phyloP scores from a whole-genome alignment of 805 yeast species.

The Danielozyma ontarioensis region DNA sequence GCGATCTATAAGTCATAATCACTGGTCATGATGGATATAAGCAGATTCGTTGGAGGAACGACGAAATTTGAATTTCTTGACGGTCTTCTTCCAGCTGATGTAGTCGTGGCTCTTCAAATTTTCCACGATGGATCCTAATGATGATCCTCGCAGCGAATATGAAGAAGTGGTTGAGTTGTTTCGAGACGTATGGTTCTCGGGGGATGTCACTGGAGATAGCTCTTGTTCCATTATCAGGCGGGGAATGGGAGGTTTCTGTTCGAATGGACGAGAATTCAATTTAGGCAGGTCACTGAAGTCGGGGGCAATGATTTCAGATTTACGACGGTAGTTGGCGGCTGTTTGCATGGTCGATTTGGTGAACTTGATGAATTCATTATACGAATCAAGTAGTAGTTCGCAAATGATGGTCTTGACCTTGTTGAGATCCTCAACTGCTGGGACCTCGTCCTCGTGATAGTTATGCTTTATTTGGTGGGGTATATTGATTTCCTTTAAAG shows the following conservation, averaged over 20 bases:
- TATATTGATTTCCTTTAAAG: constrained; percentile 29
- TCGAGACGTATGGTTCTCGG: constrained; percentile 1
- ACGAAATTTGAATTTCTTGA: constrained; percentile 26
- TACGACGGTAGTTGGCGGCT: constrained; percentile 8
- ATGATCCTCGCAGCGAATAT: constrained; percentile 22
- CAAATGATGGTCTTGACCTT: constrained; percentile 12
- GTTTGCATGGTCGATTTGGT: constrained; percentile 7
- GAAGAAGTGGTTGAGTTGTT: constrained; percentile 6
- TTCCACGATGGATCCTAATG: constrained; percentile 28
- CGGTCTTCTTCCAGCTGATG: constrained; percentile 21
- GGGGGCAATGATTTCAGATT: constrained; percentile 17
- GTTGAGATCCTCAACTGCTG: constrained; percentile 10
- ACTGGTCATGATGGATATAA: not conserved
- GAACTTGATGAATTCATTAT: constrained; percentile 24
- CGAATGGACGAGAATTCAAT: too few species aligned
- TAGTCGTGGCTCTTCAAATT: constrained; percentile 20
- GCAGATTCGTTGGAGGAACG: constrained; percentile 20
- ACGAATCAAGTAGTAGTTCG: constrained; percentile 28
- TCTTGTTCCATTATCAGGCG: not conserved
- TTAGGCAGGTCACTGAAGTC: constrained; percentile 2
- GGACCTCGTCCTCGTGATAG: constrained; percentile 15
- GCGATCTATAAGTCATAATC: not conserved
- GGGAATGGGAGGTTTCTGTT: not conserved
- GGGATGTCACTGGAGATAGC: not conserved
- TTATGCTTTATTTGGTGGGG: constrained; percentile 19